Evolutionary conservation across 805 yeast genomes (phyloP).

Genomic region (Barnettozyma salicaria): DNA sequence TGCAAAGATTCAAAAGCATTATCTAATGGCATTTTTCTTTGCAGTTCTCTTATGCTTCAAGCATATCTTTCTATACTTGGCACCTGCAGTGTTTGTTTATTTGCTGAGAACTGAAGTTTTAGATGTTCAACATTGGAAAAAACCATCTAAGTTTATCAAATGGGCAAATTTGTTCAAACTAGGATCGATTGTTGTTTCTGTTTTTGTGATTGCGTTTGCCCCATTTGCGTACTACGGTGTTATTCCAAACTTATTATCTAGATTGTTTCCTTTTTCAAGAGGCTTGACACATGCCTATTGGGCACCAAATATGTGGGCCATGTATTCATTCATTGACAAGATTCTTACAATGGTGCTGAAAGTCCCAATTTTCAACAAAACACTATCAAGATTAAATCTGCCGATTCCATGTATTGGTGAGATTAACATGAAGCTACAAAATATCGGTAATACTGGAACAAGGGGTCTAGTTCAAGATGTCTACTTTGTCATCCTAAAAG

Average conservation of each 20-base stretch:
- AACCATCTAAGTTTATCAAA: slow-evolving; percentile 33
- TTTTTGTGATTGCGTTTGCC: slow-evolving; percentile 64
- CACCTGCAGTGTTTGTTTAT: slow-evolving; percentile 87
- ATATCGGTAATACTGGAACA: slow-evolving; percentile 46
- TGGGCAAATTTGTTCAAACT: slow-evolving; percentile 58
- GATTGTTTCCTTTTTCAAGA: slow-evolving; percentile 89
- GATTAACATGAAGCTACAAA: slow-evolving; percentile 26
- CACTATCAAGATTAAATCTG: slow-evolving; percentile 32
- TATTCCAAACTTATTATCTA: slow-evolving; percentile 53
- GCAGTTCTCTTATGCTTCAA: slow-evolving; percentile 82
- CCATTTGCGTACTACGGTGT: slow-evolving; percentile 63
- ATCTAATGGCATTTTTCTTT: slow-evolving; percentile 64
- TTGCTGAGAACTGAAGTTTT: slow-evolving; percentile 68
- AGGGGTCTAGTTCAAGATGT: slow-evolving; percentile 92
- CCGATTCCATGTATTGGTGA: slow-evolving; percentile 29
- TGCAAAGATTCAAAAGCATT: slow-evolving; percentile 52
- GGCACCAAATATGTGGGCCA: slow-evolving; percentile 98
- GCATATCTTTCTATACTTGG: slow-evolving; percentile 86
- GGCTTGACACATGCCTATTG: slow-evolving; percentile 97
- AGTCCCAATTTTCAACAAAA: slow-evolving; percentile 33
- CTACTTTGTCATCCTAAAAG: slow-evolving; percentile 72
- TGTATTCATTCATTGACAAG: slow-evolving; percentile 80
- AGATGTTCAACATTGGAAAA: slow-evolving; percentile 29
- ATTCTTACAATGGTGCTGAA: slow-evolving; percentile 44
- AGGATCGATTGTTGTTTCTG: slow-evolving; percentile 54